phyloP scores from a whole-genome alignment of 768 basidiomycete genomes.

The Tulasnella sp. region DNA sequence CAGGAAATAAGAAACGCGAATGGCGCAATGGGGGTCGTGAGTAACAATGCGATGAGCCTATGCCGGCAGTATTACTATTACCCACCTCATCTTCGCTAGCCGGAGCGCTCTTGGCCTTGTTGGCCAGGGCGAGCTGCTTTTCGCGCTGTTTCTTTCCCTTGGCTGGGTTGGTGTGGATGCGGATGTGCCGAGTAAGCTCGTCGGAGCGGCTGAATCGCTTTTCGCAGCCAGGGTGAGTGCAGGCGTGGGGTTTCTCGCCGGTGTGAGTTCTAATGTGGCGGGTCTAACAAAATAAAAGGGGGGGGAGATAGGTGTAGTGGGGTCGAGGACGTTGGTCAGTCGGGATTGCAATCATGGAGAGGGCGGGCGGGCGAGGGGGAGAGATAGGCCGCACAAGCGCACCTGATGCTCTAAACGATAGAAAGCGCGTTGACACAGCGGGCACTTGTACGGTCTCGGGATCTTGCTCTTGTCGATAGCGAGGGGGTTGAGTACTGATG shows the following conservation, averaged over 20 bases:
- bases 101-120: conserved; percentile 25
- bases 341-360: conserved; percentile 13
- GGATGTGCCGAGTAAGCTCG: conserved; percentile 90
- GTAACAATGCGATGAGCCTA: not conserved
- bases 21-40: not conserved
- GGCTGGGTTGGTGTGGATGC: conserved; percentile 51
- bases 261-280: conserved; percentile 98
- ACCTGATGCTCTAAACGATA: conserved; percentile 93
- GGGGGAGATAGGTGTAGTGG: conserved; percentile 13
- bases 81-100: conserved; percentile 54
- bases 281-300: conserved; percentile 42
- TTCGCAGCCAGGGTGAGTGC: conserved; percentile 88
- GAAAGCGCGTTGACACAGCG: conserved; percentile 91
- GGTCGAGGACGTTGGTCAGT: too few relatives aligned
- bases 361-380: not conserved
- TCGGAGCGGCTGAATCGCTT: conserved; percentile 98
- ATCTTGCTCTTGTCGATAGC: conserved; percentile 36
- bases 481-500: conserved; percentile 13
- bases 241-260: conserved; percentile 93
- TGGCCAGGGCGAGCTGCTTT: conserved; percentile 40
- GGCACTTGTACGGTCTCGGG: conserved; percentile 91
- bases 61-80: conserved; percentile 9
- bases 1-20: too few relatives aligned
- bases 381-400: not conserved
- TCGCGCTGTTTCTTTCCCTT: conserved; percentile 46